phyloP scores from a whole-genome alignment of 345 rosid genomes.

The Atalantia buxifolia region DNA sequence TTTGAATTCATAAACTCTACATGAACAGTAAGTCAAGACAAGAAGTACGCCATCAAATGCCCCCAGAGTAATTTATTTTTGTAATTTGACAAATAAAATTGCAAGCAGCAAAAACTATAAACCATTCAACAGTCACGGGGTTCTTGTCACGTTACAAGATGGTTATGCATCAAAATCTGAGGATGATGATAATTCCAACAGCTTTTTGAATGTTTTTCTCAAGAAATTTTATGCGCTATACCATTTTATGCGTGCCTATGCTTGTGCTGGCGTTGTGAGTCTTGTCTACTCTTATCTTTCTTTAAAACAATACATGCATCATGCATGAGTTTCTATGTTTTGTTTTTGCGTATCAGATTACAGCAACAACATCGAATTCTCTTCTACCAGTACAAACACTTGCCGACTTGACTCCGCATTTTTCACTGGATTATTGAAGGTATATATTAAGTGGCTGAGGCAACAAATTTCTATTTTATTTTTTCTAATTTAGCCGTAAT shows the following conservation, averaged over 20 bases:
- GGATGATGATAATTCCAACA: neutral
- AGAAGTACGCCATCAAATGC: neutral
- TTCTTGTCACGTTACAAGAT: neutral
- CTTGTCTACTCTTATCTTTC: too few species aligned
- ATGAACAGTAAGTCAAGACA: neutral
- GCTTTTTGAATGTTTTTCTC: neutral
- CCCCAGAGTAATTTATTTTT: neutral
- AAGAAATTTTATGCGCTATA: neutral
- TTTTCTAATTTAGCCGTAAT: neutral
- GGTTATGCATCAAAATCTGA: neutral
- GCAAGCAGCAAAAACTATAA: neutral
- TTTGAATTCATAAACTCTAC: too few species aligned
- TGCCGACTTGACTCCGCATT: slow-evolving; percentile 19
- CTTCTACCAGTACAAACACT: slow-evolving; percentile 21
- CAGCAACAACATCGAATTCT: slow-evolving; percentile 30
- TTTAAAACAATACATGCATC: too few species aligned
- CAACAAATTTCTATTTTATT: neutral
- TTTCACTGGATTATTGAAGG: slow-evolving; percentile 25
- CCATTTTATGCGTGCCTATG: slow-evolving; percentile 31
- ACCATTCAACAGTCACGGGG: neutral
- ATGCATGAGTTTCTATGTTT: neutral
- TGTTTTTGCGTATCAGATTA: neutral
- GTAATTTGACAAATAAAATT: neutral
- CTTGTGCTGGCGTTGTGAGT: slow-evolving; percentile 30
- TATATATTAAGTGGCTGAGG: neutral